Evolutionary conservation across 2,329 filamentous ascomycete species (phyloP), one percentile per base, ranked within the genome.

Genomic region (Aspergillus tamarii): DNA sequence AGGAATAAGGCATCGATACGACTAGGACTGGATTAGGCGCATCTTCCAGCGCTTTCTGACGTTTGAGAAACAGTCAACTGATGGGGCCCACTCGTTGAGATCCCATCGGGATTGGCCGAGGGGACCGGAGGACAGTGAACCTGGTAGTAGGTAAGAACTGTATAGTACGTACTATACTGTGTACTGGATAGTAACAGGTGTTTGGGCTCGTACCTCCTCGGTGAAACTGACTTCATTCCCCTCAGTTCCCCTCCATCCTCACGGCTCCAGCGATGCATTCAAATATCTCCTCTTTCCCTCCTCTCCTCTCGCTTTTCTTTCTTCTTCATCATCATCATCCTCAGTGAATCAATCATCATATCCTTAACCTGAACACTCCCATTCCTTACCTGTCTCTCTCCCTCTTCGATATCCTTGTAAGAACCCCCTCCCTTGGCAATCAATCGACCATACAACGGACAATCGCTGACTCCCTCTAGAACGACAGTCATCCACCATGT

Each of bases 401-500:
- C 34, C 56, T 53, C 28, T 32, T 30, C 48, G 7, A 19, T 52
- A 52, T 32, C 16, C 26, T 32, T 52, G 48, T 52, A 32, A 30
- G 48, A 21, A 4, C 11, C 26, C 23, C n/a, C 28, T 60, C 28
- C 26, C 45, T 43, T 57, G 30, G 30, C 57, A 57, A 48, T 55
- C 12, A 19, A 14, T 32, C 41, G 23, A 34, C 45, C 30, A 12
- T 21, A 32, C n/a, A 11, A 36, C 39, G 9, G 16, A 10, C 52
- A 39, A 23, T 36, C 11, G 11, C 52, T 54, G 52, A 54, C 32
- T 14, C 10, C 19, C 19, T 26, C 16, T 26, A 55, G 52, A 55
- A 12, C 19, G 12, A 41, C n/a, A 30, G 57, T 60, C 55, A 52
- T 59, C 66, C 74, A 76, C 65, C 58, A 78, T 78, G 76, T 70